phyloP scores from a whole-genome alignment of 176 grass and related monocot genomes.

The Triticum urartu region DNA sequence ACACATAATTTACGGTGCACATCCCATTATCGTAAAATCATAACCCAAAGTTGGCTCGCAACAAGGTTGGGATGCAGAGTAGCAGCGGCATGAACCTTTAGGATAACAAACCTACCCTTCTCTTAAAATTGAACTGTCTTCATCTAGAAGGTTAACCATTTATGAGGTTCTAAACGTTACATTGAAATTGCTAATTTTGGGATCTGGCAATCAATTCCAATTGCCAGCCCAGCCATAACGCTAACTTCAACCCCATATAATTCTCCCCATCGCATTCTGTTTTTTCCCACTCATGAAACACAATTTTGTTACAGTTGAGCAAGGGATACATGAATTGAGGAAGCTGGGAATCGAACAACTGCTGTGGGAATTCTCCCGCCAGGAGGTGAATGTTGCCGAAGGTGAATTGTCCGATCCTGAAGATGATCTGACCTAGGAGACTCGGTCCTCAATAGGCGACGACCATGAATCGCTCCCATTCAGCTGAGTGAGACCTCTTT shows the following conservation, averaged over 20 bases:
- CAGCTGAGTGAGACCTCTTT: neutral
- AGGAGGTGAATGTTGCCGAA: conserved; percentile 31
- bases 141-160: neutral
- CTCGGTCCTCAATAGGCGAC: neutral
- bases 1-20: neutral
- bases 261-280: neutral
- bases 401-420: conserved; percentile 23
- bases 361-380: conserved; percentile 74
- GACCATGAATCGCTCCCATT: neutral
- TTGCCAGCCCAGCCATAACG: neutral
- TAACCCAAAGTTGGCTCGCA: neutral
- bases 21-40: neutral
- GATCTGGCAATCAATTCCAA: neutral
- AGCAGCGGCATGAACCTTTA: conserved; percentile 11
- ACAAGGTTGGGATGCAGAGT: neutral
- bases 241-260: neutral
- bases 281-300: neutral
- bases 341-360: conserved; percentile 76
- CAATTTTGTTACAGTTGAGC: conserved; percentile 48
- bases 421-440: conserved; percentile 41
- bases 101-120: neutral
- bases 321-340: conserved; percentile 73
- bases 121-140: conserved; percentile 2
- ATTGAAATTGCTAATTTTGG: neutral
- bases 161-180: neutral